These are phyloP conservation scores for Macrolepiota albuminosa DNA, from an alignment of 768 basidiomycete species.

Conservation along the genomic window DNA sequence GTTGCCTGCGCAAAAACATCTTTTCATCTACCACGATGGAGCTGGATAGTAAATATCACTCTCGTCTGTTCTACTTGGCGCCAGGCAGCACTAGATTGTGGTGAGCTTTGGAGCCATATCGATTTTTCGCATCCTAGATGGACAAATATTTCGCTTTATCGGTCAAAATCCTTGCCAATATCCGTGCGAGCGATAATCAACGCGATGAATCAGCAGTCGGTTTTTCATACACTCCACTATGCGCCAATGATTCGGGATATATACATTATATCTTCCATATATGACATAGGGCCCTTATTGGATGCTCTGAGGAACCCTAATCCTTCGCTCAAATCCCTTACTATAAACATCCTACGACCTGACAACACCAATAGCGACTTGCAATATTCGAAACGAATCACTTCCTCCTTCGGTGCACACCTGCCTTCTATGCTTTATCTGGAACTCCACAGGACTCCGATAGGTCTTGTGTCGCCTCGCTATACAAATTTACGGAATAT, in stretches of 20 bases:
- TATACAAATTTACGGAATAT: conserved; percentile 31
- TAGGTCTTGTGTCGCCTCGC: conserved; percentile 31
- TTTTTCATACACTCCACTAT: conserved; percentile 29
- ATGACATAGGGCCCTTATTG: conserved; percentile 29
- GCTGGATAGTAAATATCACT: conserved; percentile 29
- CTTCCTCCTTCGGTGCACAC: conserved; percentile 24
- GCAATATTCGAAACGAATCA: conserved; percentile 23
- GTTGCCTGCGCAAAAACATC: conserved; percentile 19
- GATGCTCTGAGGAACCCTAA: conserved; percentile 31
- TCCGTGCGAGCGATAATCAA: conserved; percentile 27
- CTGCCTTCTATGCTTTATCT: conserved; percentile 27
- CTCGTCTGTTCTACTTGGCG: conserved; percentile 36
- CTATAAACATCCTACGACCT: conserved; percentile 24
- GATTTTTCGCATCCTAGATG: conserved; percentile 34
- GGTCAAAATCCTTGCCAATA: conserved; percentile 29
- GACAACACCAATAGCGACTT: conserved; percentile 11
- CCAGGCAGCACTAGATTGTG: conserved; percentile 24
- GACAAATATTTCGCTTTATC: conserved; percentile 24
- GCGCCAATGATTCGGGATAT: conserved; percentile 32
- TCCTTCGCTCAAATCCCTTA: conserved; percentile 28
- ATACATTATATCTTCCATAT: conserved; percentile 28
- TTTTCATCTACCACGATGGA: conserved; percentile 22
- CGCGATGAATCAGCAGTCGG: conserved; percentile 23
- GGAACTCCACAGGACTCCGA: conserved; percentile 31
- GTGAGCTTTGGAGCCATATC: conserved; percentile 31